Evolutionary conservation across 257 asterid genomes (phyloP).

Genomic region (Buddleja alternifolia): DNA sequence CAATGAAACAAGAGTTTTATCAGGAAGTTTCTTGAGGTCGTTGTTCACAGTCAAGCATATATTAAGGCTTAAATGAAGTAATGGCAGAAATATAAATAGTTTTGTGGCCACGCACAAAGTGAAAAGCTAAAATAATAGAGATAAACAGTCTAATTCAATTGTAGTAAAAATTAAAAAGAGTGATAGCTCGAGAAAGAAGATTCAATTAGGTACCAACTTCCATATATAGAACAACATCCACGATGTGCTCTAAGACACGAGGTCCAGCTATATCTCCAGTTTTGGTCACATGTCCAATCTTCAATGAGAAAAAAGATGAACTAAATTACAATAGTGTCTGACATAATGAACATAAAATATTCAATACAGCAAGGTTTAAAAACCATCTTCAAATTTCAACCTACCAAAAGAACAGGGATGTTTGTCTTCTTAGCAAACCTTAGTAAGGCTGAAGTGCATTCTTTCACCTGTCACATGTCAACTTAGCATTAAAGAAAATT

Average conservation of each 20-base stretch:
- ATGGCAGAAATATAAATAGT: background rate
- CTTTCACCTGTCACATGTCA: conserved; percentile 70
- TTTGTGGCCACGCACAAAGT: background rate
- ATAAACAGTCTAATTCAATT: background rate
- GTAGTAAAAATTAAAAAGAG: background rate
- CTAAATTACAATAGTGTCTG: conserved; percentile 21
- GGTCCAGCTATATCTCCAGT: conserved; percentile 97
- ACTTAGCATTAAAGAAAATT: conserved; percentile 16
- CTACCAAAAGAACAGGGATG: conserved; percentile 84
- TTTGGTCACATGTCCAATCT: conserved; percentile 96
- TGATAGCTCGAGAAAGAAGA: conserved; percentile 27
- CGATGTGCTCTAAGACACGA: conserved; percentile 94
- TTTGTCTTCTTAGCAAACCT: conserved; percentile 89
- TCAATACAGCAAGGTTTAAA: background rate
- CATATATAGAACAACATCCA: conserved; percentile 92
- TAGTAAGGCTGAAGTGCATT: conserved; percentile 89
- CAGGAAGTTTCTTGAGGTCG: background rate
- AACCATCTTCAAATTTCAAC: conserved; percentile 26
- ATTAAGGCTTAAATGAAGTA: background rate
- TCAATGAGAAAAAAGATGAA: conserved; percentile 35
- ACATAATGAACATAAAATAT: background rate
- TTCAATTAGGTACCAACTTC: conserved; percentile 67
- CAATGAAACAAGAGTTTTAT: background rate
- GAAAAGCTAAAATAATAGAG: background rate
- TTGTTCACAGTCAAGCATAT: background rate